Conservation (phyloP, 2,329 filamentous ascomycete genomes). For the Xylaria sp. region DNA sequence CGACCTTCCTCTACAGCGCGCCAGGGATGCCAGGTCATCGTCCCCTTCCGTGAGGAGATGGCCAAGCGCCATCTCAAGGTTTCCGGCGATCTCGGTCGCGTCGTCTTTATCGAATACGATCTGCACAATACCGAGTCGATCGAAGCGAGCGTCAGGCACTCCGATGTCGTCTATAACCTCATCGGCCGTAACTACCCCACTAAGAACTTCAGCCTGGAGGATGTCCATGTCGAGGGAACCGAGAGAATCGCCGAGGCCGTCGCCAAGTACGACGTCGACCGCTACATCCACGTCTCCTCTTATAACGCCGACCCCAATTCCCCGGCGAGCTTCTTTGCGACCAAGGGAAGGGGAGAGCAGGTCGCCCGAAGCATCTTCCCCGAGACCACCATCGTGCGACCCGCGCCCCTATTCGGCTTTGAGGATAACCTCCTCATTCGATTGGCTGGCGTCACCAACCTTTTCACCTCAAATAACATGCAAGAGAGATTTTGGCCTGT, state of each 20-base stretch:
- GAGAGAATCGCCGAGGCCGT: slow-evolving; percentile 93
- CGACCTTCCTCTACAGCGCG: slow-evolving; percentile 68
- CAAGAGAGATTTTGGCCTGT: slow-evolving; percentile 91
- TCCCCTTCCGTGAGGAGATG: slow-evolving; percentile 98
- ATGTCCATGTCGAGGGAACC: slow-evolving; percentile 92
- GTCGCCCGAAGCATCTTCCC: slow-evolving; percentile 90
- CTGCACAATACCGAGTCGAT: slow-evolving; percentile 94
- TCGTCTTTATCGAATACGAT: slow-evolving; percentile 95
- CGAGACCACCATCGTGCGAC: slow-evolving; percentile 95
- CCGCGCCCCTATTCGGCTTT: slow-evolving; percentile 92
- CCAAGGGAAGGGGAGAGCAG: slow-evolving; percentile 88
- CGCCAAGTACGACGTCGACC: slow-evolving; percentile 97
- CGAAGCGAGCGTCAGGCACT: slow-evolving; percentile 96
- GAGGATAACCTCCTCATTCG: slow-evolving; percentile 92
- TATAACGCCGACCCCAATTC: slow-evolving; percentile 88
- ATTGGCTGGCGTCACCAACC: slow-evolving; percentile 81
- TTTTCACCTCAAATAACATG: slow-evolving; percentile 94
- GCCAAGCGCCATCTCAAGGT: slow-evolving; percentile 96
- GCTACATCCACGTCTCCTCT: slow-evolving; percentile 96
- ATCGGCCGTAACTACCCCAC: slow-evolving; percentile 95
- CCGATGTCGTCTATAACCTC: slow-evolving; percentile 97
- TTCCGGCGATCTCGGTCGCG: slow-evolving; percentile 89
- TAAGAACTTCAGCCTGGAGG: slow-evolving; percentile 95
- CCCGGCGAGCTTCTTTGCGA: slow-evolving; percentile 87
- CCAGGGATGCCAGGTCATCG: slow-evolving; percentile 91